A percentile compares a stretch with the other conserved stretches of the same genome.
Evolutionary conservation across 1,284 basidiomycete genomes (phyloP).

Genomic region (Microbotryum silenes-acaulis): DNA sequence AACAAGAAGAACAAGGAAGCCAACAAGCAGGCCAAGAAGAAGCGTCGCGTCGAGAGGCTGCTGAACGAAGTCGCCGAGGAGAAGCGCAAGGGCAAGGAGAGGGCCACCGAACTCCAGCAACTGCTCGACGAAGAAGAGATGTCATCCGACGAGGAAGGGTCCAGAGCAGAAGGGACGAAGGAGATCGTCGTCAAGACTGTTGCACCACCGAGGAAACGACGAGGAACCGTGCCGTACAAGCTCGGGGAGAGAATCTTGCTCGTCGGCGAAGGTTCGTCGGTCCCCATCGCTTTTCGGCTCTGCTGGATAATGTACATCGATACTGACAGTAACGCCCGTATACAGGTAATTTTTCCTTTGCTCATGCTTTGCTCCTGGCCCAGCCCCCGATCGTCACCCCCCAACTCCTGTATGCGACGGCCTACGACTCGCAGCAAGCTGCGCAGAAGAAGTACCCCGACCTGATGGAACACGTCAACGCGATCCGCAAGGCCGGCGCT

Average conservation of each 20-base stretch:
- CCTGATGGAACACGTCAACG: conserved; percentile 44
- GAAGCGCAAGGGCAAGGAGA: neutral
- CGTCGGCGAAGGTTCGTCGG: conserved; percentile 64
- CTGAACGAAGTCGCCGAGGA: neutral
- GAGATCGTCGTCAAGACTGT: neutral
- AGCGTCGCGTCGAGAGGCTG: neutral
- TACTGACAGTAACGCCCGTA: neutral
- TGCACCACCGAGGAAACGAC: conserved; percentile 36
- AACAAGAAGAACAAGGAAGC: conserved; percentile 1
- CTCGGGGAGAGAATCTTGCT: conserved; percentile 71
- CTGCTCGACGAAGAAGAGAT: neutral
- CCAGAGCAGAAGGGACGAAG: neutral
- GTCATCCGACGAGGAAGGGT: neutral
- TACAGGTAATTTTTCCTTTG: conserved; percentile 79
- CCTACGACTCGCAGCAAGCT: conserved; percentile 70
- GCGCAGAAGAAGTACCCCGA: conserved; percentile 82
- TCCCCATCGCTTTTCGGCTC: neutral
- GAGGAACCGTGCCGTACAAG: conserved; percentile 56
- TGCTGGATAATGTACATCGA: neutral
- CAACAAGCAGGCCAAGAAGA: too few species aligned
- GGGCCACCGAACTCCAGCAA: neutral
- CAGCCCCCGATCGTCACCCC: conserved; percentile 48
- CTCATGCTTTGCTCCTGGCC: conserved; percentile 59
- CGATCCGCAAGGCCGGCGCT: conserved; percentile 55
- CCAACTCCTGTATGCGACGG: conserved; percentile 69